Percentiles rank a stretch among this genome's conserved stretches.
Evolutionary conservation across 352 stramenopile genomes (phyloP).

Genomic region (Phytopythium helicoides): DNA sequence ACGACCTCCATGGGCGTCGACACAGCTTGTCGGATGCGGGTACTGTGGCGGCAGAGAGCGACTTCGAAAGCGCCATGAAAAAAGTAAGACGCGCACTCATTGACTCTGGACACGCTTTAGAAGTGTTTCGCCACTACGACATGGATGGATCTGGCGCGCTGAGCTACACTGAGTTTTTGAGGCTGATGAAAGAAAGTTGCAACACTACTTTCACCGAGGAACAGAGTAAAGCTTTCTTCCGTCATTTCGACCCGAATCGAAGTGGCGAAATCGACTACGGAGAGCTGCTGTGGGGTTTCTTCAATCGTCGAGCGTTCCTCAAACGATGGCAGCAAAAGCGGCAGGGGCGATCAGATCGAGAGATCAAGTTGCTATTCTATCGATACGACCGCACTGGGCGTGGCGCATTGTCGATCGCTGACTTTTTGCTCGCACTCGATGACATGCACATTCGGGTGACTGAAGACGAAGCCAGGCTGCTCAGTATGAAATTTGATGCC

Average conservation of each 20-base stretch:
- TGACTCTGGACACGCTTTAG: constrained; percentile 15
- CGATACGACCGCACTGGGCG: constrained; percentile 35
- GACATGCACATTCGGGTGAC: constrained; percentile 46
- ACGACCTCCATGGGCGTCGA: constrained; percentile 62
- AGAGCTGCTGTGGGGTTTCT: constrained; percentile 64
- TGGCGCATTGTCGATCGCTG: constrained; percentile 30
- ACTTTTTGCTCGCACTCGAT: constrained; percentile 56
- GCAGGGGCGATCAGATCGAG: not conserved
- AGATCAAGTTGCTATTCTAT: constrained; percentile 39
- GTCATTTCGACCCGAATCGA: constrained; percentile 42
- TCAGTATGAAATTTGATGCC: constrained; percentile 49
- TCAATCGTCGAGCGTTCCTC: constrained; percentile 54
- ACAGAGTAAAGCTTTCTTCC: constrained; percentile 41
- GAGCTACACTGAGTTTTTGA: constrained; percentile 40
- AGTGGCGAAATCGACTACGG: constrained; percentile 55
- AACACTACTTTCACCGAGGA: constrained; percentile 29
- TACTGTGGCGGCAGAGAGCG: constrained; percentile 19
- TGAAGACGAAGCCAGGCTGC: constrained; percentile 41
- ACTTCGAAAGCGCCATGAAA: constrained; percentile 45
- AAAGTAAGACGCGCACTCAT: constrained; percentile 53
- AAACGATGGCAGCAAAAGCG: constrained; percentile 45
- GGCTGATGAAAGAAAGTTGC: constrained; percentile 23
- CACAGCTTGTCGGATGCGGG: constrained; percentile 25
- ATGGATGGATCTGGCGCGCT: constrained; percentile 43
- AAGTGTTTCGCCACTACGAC: constrained; percentile 50